Evolutionary conservation across 345 rosid species (phyloP).

Genomic region (Hibiscus mutabilis): DNA sequence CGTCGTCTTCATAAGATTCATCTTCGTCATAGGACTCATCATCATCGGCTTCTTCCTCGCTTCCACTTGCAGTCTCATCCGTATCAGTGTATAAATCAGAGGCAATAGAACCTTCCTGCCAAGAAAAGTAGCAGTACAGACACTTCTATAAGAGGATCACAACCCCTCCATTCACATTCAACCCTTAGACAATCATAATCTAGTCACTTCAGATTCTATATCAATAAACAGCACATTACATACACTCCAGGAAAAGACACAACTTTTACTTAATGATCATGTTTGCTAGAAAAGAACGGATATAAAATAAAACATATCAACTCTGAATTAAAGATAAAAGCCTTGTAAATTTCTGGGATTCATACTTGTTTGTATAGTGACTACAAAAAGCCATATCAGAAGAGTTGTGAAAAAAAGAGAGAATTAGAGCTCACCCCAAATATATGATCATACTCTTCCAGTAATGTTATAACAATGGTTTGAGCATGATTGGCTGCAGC

Average conservation of each 20-base stretch:
- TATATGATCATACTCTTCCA: conserved; percentile 83
- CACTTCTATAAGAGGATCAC: not conserved
- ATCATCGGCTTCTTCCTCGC: conserved; percentile 80
- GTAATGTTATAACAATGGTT: conserved; percentile 81
- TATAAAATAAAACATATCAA: not conserved
- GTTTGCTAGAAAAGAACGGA: not conserved
- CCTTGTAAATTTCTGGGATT: not conserved
- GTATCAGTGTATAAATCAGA: conserved; percentile 78
- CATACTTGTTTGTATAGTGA: not conserved
- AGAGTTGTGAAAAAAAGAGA: conserved; percentile 3
- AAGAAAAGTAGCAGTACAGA: conserved; percentile 11
- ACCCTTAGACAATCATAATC: not conserved
- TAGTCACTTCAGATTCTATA: not conserved
- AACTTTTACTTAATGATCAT: not conserved
- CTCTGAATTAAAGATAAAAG: not conserved
- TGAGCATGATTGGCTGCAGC: conserved; percentile 99
- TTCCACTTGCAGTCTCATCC: conserved; percentile 75
- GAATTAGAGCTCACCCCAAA: conserved; percentile 61
- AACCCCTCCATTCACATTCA: not conserved
- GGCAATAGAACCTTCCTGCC: conserved; percentile 74
- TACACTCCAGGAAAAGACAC: not conserved
- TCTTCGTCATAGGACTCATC: conserved; percentile 62
- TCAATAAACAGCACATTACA: not conserved
- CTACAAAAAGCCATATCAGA: conserved; percentile 7
- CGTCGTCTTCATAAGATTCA: conserved; percentile 36